phyloP scores from a whole-genome alignment of 371 early-diverging fungal genomes.

The Circinella umbellata region DNA sequence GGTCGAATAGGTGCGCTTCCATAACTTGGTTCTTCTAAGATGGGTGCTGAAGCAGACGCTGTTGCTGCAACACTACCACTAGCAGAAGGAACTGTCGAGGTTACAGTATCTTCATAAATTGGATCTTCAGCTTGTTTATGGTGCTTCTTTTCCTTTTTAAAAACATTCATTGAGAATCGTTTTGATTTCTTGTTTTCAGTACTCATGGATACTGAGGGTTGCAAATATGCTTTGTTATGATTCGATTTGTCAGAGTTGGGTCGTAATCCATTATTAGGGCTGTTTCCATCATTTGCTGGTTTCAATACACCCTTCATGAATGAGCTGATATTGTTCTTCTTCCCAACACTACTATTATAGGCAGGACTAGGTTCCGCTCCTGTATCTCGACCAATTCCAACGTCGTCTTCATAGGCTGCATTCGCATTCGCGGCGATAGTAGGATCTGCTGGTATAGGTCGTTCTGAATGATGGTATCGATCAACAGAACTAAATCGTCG shows the following conservation, averaged over 20 bases:
- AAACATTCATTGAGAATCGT: constrained; percentile 28
- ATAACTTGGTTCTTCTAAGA: neutral
- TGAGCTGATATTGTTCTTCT: constrained; percentile 24
- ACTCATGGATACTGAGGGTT: neutral
- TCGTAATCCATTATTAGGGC: neutral
- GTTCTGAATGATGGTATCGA: neutral
- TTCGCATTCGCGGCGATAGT: neutral
- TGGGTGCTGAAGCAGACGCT: constrained; percentile 4
- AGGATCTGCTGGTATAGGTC: neutral
- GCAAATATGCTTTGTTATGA: neutral
- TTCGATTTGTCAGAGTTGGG: constrained; percentile 1
- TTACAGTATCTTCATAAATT: constrained; percentile 3
- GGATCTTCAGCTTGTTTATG: constrained; percentile 20
- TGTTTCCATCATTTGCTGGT: neutral
- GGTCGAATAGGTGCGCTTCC: constrained; percentile 2
- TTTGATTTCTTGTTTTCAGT: constrained; percentile 13
- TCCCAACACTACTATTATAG: constrained; percentile 8
- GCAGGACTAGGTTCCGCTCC: neutral
- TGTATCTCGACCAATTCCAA: neutral
- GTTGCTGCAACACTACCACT: neutral
- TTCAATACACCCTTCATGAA: constrained; percentile 33
- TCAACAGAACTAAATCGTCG: constrained; percentile 10
- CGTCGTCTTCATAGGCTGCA: constrained; percentile 3
- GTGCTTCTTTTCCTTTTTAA: constrained; percentile 31
- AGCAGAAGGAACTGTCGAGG: too few relatives aligned